A percentile compares a stretch with the other conserved stretches of the same genome.
phyloP scores from a whole-genome alignment of 2,329 filamentous ascomycete species.

The Cryoendolithus antarcticus region DNA sequence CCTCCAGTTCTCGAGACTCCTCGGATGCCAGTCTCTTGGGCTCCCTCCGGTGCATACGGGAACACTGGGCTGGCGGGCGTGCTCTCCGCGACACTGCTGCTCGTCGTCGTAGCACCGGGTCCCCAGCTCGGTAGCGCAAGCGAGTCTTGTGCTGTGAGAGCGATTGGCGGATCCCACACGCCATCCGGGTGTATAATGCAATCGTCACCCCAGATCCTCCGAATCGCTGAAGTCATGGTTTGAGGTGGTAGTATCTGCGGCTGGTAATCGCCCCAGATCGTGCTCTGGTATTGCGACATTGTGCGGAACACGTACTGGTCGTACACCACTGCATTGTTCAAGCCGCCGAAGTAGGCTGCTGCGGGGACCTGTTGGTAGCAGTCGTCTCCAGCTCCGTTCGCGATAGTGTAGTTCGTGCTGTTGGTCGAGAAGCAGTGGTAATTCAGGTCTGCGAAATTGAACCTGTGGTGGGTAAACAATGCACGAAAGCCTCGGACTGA shows the following conservation, averaged over 20 bases:
- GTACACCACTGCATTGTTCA: slow-evolving; percentile 4
- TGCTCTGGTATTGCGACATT: slow-evolving; percentile 4
- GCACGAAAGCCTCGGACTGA: slow-evolving; percentile 11
- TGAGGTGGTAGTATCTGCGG: slow-evolving; percentile 9
- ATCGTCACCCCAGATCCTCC: slow-evolving; percentile 7
- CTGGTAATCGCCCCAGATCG: slow-evolving; percentile 13
- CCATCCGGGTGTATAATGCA: slow-evolving; percentile 10
- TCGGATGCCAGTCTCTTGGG: slow-evolving; percentile 2
- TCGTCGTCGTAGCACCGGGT: not conserved
- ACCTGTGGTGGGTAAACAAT: slow-evolving; percentile 7
- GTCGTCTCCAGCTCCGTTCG: slow-evolving; percentile 7
- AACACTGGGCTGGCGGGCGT: slow-evolving; percentile 3
- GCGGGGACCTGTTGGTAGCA: slow-evolving; percentile 17
- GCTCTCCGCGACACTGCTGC: not conserved
- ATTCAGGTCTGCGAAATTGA: slow-evolving; percentile 15
- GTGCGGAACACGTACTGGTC: slow-evolving; percentile 3
- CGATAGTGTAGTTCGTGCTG: slow-evolving; percentile 8
- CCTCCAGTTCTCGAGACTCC: no score
- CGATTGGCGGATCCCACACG: slow-evolving; percentile 12
- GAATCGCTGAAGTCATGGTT: slow-evolving; percentile 3
- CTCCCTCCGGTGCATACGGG: slow-evolving; percentile 1
- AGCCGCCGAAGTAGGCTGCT: slow-evolving; percentile 11
- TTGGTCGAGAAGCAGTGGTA: slow-evolving; percentile 11
- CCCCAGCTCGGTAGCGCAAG: not conserved
- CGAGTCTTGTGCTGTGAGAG: slow-evolving; percentile 3